These are phyloP conservation scores for Lepidopterella palustris DNA, from an alignment of 495 filamentous ascomycete genomes.

Conservation along the genomic window DNA sequence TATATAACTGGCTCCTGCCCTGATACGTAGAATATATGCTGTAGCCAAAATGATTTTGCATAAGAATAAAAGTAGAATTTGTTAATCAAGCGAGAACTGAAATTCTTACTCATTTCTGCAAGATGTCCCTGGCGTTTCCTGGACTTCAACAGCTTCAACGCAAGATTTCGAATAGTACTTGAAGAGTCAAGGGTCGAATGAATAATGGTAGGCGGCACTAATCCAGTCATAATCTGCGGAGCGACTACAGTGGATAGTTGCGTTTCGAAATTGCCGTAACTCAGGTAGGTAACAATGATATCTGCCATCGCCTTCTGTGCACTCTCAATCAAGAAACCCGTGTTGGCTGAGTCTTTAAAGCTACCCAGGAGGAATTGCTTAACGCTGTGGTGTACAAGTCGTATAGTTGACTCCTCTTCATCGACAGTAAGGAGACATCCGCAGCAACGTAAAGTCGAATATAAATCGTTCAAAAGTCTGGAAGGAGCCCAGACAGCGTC, in stretches of 20 bases:
- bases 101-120: slow-evolving; percentile 23
- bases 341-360: slow-evolving; percentile 15
- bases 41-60: slow-evolving; percentile 25
- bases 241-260: slow-evolving; percentile 30
- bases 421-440: slow-evolving; percentile 42
- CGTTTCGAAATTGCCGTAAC: slow-evolving; percentile 39
- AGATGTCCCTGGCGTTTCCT: slow-evolving; percentile 27
- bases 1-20: slow-evolving; percentile 1
- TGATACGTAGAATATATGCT: slow-evolving; percentile 15
- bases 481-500: slow-evolving; percentile 34
- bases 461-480: slow-evolving; percentile 36
- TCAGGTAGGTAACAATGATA: slow-evolving; percentile 40
- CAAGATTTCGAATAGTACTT: slow-evolving; percentile 23
- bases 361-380: slow-evolving; percentile 43
- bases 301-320: slow-evolving; percentile 33
- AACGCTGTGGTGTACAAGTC: slow-evolving; percentile 42
- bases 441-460: slow-evolving; percentile 35
- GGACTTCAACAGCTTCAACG: slow-evolving; percentile 30
- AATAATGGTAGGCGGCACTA: slow-evolving; percentile 30
- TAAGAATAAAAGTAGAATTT: slow-evolving; percentile 27
- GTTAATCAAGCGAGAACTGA: slow-evolving; percentile 6
- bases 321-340: slow-evolving; percentile 21
- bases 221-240: slow-evolving; percentile 22
- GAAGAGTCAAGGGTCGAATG: slow-evolving; percentile 24
- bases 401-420: slow-evolving; percentile 40